Evolutionary conservation across 2,329 filamentous ascomycete genomes (phyloP), one percentile per base, ranked within the genome.

Genomic region (Leptosphaerulina australis): DNA sequence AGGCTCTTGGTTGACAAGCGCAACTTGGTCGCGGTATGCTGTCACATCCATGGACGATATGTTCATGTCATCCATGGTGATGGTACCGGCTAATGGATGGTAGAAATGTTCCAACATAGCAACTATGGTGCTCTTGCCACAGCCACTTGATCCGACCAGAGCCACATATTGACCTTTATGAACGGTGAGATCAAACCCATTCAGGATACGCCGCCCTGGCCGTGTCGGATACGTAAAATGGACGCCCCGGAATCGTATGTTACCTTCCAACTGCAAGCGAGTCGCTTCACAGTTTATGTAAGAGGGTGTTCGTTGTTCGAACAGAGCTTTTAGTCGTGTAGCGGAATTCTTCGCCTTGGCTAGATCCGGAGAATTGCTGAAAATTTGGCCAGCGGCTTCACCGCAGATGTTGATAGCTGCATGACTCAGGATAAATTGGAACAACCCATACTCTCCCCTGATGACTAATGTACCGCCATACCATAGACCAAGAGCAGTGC

Each of bases 141-240:
- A n/a, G n/a, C n/a, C n/a, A n/a, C n/a, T n/a, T n/a, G n/a, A n/a
- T n/a, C n/a, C n/a, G n/a, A n/a, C n/a, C n/a, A n/a, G n/a, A n/a
- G n/a, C n/a, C n/a, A n/a, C n/a, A n/a, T n/a, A n/a, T n/a, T n/a
- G n/a, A n/a, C n/a, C n/a, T 62, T 83, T 85, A 43, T 74, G 65
- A 41, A 67, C 67, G 11, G 60, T 56, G 5, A 70, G 36, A n/a
- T 79, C 81, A 39, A 83, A 75, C 46, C 74, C 70, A 38, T 62
- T 64, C 3, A 97, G 93, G 40, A 97, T 89, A 2, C 85, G 83
- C 3, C 96, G 90, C 64, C 96, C 90, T 3, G 17, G 34, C 0
- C 93, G 84, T 2, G 91, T 95, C 2, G 93, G 93, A 66, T 97
- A 97, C 63, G 96, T 91, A 72, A 96, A 91, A 70, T 88, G 91